A percentile compares a stretch with the other conserved stretches of the same genome.
Conservation (phyloP, 306 rosid genomes). For the Lathyrus sativus region DNA sequence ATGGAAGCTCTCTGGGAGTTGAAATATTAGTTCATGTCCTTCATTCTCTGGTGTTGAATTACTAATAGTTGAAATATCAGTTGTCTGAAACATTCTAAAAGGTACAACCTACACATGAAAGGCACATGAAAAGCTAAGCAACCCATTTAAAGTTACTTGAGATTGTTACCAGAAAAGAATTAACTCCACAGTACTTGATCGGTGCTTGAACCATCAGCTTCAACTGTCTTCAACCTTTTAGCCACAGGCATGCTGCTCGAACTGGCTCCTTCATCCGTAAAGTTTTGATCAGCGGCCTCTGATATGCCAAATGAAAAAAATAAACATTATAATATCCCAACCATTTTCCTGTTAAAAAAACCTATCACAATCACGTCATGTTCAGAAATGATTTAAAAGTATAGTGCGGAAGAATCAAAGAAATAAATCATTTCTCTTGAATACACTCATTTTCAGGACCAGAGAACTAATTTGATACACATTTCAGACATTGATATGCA, state of each 20-base stretch:
- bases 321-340: constrained; percentile 9
- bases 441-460: constrained; percentile 19
- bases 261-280: constrained; percentile 58
- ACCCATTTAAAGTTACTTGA: constrained; percentile 21
- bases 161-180: constrained; percentile 16
- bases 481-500: constrained; percentile 22
- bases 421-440: not conserved
- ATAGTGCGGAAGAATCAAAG: not conserved
- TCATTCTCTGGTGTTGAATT: constrained; percentile 39
- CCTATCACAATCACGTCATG: constrained; percentile 12
- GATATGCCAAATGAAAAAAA: constrained; percentile 2
- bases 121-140: constrained; percentile 31
- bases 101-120: constrained; percentile 54
- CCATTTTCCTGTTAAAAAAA: constrained; percentile 8
- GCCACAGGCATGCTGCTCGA: constrained; percentile 47
- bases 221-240: constrained; percentile 58
- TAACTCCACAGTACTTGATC: constrained; percentile 52
- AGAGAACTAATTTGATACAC: constrained; percentile 18
- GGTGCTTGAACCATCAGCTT: constrained; percentile 42
- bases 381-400: constrained; percentile 31
- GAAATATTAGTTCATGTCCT: constrained; percentile 48
- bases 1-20: constrained; percentile 47
- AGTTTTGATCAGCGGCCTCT: constrained; percentile 87
- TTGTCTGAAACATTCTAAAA: constrained; percentile 36
- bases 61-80: constrained; percentile 40